Evolutionary conservation across 768 basidiomycete genomes (phyloP).

Genomic region (Termitomyces sp.): DNA sequence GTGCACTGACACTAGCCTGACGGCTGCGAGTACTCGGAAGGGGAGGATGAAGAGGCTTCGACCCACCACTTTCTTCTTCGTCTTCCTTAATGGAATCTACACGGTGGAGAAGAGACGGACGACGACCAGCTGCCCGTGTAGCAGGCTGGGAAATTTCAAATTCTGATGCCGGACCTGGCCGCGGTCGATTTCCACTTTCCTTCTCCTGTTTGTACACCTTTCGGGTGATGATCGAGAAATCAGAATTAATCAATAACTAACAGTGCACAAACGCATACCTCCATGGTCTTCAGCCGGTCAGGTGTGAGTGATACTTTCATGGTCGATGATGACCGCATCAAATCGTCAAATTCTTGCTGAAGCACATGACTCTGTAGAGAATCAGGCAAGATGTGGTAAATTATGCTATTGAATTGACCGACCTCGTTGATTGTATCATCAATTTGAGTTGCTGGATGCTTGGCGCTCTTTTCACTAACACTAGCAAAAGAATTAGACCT

Average conservation of each 20-base stretch:
- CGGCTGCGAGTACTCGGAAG: constrained; percentile 29
- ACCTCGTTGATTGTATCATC: constrained; percentile 31
- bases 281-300: constrained; percentile 88
- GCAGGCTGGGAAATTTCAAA: constrained; percentile 24
- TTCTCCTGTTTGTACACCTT: constrained; percentile 77
- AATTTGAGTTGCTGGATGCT: constrained; percentile 25
- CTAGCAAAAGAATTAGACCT: constrained; percentile 51
- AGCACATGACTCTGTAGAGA: constrained; percentile 44
- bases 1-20: constrained; percentile 40
- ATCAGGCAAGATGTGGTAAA: constrained; percentile 11
- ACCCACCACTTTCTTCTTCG: constrained; percentile 48
- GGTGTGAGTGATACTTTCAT: constrained; percentile 97
- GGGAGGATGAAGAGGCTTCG: constrained; percentile 20
- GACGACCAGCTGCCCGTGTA: constrained; percentile 29
- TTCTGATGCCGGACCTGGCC: constrained; percentile 29
- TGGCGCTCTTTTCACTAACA: constrained; percentile 41
- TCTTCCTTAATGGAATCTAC: constrained; percentile 66
- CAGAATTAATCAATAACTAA: constrained; percentile 22
- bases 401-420: constrained; percentile 3
- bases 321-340: constrained; percentile 85
- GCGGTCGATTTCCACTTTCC: constrained; percentile 38
- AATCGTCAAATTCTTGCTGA: constrained; percentile 85
- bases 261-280: constrained; percentile 51
- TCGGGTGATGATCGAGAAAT: constrained; percentile 13
- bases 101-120: constrained; percentile 39